Conservation (phyloP, 2,329 filamentous ascomycete species). For the Madurella mycetomatis region DNA sequence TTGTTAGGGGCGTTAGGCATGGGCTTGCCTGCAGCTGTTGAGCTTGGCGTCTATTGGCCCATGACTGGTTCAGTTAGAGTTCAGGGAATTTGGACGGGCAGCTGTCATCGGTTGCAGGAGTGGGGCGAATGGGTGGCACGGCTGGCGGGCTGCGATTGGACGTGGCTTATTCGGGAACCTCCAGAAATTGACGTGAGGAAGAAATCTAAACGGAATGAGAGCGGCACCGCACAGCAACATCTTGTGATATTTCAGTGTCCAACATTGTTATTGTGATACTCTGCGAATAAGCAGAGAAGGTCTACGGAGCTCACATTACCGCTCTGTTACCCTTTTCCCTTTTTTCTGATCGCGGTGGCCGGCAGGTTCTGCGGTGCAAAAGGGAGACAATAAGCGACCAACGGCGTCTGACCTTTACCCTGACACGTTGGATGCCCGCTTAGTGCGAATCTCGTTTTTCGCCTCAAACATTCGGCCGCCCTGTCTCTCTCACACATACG, state of each 20-base stretch:
- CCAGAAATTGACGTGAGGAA: conserved; percentile 28
- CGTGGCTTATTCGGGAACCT: conserved; percentile 27
- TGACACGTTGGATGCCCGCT: conserved; percentile 26
- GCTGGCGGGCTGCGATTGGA: conserved; percentile 15
- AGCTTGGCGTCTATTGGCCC: conserved; percentile 12
- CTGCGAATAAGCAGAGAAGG: not conserved
- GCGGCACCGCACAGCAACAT: not conserved
- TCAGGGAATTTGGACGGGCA: conserved; percentile 3
- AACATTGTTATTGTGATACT: conserved; percentile 1
- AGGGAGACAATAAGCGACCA: conserved; percentile 9
- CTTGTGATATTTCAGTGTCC: conserved; percentile 4
- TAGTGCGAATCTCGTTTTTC: conserved; percentile 27
- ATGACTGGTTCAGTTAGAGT: not conserved
- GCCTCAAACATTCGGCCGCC: conserved; percentile 16
- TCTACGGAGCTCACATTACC: not conserved
- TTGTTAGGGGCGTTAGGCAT: not conserved
- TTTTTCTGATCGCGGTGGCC: not conserved
- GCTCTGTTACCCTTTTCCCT: not conserved
- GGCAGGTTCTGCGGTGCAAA: not conserved
- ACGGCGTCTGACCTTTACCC: conserved; percentile 20
- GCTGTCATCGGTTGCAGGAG: conserved; percentile 18
- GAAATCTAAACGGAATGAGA: conserved; percentile 25
- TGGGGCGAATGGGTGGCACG: conserved; percentile 16
- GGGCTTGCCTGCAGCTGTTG: not conserved
- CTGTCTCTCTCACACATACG: conserved; percentile 11